These are phyloP conservation scores for Sporothrix luriei DNA, from an alignment of 2,329 filamentous ascomycete species.

Conservation along the genomic window DNA sequence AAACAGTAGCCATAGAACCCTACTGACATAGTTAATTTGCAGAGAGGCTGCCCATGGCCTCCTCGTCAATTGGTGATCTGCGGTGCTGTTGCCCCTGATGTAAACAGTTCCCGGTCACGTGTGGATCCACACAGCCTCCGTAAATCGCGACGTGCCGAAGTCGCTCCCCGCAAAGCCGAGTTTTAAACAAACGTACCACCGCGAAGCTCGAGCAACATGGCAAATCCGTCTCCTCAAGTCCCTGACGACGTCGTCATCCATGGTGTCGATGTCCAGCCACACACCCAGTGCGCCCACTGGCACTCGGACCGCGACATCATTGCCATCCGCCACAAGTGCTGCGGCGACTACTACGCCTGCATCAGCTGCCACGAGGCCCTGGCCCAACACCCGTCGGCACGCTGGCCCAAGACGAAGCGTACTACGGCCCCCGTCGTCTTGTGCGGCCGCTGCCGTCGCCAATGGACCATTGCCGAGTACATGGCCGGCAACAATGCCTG, in stretches of 20 bases:
- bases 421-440: slow-evolving; percentile 6
- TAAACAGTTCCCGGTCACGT: slow-evolving; percentile 16
- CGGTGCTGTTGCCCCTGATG: not conserved
- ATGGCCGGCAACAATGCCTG: slow-evolving; percentile 25
- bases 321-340: slow-evolving; percentile 34
- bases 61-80: not conserved
- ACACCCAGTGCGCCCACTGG: slow-evolving; percentile 30
- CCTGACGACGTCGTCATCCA: slow-evolving; percentile 1
- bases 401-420: slow-evolving; percentile 28
- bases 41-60: not conserved
- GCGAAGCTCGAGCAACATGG: not conserved
- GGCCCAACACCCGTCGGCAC: slow-evolving; percentile 8
- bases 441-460: slow-evolving; percentile 28
- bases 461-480: slow-evolving; percentile 31
- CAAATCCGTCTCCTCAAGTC: not conserved
- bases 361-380: slow-evolving; percentile 33
- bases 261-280: slow-evolving; percentile 27
- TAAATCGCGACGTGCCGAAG: not conserved
- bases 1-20: too few relatives aligned
- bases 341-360: slow-evolving; percentile 31
- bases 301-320: slow-evolving; percentile 33
- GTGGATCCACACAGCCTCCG: not conserved
- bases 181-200: too few relatives aligned
- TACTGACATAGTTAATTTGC: too few relatives aligned
- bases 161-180: not conserved